Percentiles rank a stretch among this genome's conserved stretches.
These are phyloP conservation scores for Camelina neglecta DNA, from an alignment of 345 rosid species.

Conservation along the genomic window DNA sequence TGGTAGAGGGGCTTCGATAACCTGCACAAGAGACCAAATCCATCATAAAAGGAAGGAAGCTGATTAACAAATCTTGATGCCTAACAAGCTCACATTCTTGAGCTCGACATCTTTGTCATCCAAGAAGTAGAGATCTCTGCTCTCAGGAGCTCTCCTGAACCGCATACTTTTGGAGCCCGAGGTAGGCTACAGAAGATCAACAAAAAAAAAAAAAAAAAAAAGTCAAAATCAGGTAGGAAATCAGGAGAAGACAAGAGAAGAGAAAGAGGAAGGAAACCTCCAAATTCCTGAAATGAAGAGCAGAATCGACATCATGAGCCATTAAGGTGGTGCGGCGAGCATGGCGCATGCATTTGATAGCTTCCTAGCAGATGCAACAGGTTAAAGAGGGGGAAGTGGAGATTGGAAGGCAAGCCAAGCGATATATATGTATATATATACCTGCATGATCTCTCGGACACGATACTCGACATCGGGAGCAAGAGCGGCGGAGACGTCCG, in stretches of 20 bases:
- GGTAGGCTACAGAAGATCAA: slow-evolving; percentile 53
- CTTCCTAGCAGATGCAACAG: slow-evolving; percentile 58
- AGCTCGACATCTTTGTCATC: slow-evolving; percentile 79
- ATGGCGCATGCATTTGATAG: slow-evolving; percentile 94
- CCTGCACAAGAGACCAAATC: slow-evolving; percentile 47
- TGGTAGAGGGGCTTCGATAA: slow-evolving; percentile 68
- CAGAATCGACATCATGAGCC: slow-evolving; percentile 74
- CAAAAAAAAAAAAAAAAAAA: slow-evolving; percentile 10
- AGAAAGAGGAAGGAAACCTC: slow-evolving; percentile 60
- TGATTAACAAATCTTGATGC: slow-evolving; percentile 28
- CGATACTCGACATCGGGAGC: slow-evolving; percentile 91
- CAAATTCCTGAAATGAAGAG: slow-evolving; percentile 72
- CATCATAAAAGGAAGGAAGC: not conserved
- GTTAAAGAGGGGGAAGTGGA: not conserved
- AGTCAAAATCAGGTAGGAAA: slow-evolving; percentile 13
- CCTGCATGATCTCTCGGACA: slow-evolving; percentile 91
- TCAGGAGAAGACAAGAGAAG: not conserved
- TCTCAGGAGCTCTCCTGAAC: slow-evolving; percentile 76
- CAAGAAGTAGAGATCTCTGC: slow-evolving; percentile 73
- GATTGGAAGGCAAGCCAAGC: not conserved
- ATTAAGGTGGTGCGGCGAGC: slow-evolving; percentile 67
- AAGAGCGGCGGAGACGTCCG: slow-evolving; percentile 68
- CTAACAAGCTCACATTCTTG: slow-evolving; percentile 53
- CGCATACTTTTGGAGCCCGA: slow-evolving; percentile 64
- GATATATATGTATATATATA: slow-evolving; percentile 4